Conservation (phyloP, 2,329 filamentous ascomycete genomes). For the Aspergillus pseudoglaucus region DNA sequence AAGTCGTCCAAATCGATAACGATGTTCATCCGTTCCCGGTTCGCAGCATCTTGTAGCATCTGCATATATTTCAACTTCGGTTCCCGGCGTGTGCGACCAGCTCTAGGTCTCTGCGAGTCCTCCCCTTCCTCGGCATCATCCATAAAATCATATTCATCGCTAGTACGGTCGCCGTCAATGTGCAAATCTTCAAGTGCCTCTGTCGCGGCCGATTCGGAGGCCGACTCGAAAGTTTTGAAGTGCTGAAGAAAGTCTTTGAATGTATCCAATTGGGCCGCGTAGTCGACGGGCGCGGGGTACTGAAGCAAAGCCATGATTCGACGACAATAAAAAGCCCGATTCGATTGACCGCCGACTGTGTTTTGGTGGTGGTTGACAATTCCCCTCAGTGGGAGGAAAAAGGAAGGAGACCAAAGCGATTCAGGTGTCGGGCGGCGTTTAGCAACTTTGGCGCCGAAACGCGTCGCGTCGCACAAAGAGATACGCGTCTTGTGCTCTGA, state of each 20-base stretch:
- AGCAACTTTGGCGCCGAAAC: slow-evolving; percentile 11
- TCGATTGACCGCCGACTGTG: slow-evolving; percentile 13
- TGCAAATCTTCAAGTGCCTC: slow-evolving; percentile 78
- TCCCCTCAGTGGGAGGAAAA: slow-evolving; percentile 7
- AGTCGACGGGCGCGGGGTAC: slow-evolving; percentile 73
- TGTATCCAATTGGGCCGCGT: slow-evolving; percentile 69
- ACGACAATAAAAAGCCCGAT: slow-evolving; percentile 12
- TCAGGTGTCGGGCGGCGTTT: background rate
- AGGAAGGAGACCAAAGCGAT: background rate
- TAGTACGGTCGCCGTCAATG: slow-evolving; percentile 78
- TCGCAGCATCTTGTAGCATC: slow-evolving; percentile 77
- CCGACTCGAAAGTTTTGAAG: slow-evolving; percentile 71
- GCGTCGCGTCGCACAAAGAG: slow-evolving; percentile 24
- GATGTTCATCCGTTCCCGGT: slow-evolving; percentile 70
- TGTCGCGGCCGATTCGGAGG: slow-evolving; percentile 61
- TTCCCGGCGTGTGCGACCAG: slow-evolving; percentile 44
- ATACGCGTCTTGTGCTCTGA: slow-evolving; percentile 16
- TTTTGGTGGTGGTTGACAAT: slow-evolving; percentile 5
- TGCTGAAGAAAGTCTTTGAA: slow-evolving; percentile 82
- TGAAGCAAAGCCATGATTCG: slow-evolving; percentile 75
- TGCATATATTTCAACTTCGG: slow-evolving; percentile 83
- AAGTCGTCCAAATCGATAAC: slow-evolving; percentile 87
- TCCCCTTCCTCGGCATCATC: slow-evolving; percentile 64
- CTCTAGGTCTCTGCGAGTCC: slow-evolving; percentile 28
- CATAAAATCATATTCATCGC: slow-evolving; percentile 90